phyloP scores from a whole-genome alignment of 2,329 filamentous ascomycete genomes.

The Trichoderma sp. region DNA sequence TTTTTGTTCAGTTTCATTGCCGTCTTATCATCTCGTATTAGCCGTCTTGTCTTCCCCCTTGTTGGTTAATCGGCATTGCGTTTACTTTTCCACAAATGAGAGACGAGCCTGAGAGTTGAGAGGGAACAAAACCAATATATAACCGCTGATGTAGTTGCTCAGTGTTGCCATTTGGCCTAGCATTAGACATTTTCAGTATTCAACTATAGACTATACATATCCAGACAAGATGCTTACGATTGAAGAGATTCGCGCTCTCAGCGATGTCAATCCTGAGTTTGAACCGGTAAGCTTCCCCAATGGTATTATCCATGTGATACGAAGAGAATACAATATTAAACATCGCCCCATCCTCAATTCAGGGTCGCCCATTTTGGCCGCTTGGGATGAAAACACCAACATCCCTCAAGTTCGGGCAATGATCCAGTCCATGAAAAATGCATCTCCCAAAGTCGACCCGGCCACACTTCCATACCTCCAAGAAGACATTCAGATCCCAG shows the following conservation, averaged over 20 bases:
- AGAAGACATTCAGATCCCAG: constrained; percentile 29
- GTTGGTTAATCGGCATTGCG: background rate
- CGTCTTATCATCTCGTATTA: background rate
- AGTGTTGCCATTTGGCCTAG: too few relatives aligned
- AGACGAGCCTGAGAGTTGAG: background rate
- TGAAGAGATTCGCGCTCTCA: constrained; percentile 30
- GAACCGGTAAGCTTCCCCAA: constrained; percentile 15
- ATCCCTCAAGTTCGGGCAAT: constrained; percentile 27
- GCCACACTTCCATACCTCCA: constrained; percentile 25
- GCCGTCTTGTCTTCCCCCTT: background rate
- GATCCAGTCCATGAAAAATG: constrained; percentile 23
- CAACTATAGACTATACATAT: background rate
- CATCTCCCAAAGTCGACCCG: constrained; percentile 21
- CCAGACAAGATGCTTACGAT: constrained; percentile 29
- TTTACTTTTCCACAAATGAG: background rate
- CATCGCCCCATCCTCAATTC: background rate
- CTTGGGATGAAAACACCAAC: constrained; percentile 30
- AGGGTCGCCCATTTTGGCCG: constrained; percentile 25
- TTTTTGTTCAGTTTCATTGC: background rate
- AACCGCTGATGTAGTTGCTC: background rate
- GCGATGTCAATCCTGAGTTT: constrained; percentile 26
- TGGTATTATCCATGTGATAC: background rate
- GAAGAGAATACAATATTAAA: background rate
- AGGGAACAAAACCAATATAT: background rate
- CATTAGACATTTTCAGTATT: background rate